Evolutionary conservation across 2,329 filamentous ascomycete species (phyloP).

Genomic region (Curvularia eragrostidis): DNA sequence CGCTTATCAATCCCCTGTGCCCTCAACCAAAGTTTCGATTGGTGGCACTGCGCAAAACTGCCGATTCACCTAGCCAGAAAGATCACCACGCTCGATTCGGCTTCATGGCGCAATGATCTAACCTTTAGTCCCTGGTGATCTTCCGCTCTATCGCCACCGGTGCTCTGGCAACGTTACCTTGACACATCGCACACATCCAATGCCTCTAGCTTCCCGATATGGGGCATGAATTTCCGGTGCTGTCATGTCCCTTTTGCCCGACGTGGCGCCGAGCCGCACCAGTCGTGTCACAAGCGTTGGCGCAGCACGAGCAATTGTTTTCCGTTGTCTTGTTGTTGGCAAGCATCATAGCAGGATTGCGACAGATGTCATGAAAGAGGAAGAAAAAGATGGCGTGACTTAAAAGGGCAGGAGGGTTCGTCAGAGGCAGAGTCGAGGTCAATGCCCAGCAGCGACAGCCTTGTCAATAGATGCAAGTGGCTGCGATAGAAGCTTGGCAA

Average conservation of each 20-base stretch:
- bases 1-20: constrained; percentile 3
- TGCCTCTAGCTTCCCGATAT: neutral
- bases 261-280: constrained; percentile 14
- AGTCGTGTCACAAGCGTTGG: neutral
- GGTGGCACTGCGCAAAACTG: constrained; percentile 11
- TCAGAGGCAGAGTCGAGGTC: neutral
- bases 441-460: neutral
- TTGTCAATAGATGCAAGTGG: neutral
- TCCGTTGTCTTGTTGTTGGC: neutral
- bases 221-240: constrained; percentile 5
- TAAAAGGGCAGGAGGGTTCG: constrained; percentile 1
- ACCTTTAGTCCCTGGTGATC: constrained; percentile 8
- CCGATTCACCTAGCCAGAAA: constrained; percentile 2
- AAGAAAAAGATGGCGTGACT: neutral
- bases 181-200: constrained; percentile 8
- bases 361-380: neutral
- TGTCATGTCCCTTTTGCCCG: constrained; percentile 4
- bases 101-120: constrained; percentile 12
- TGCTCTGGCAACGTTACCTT: constrained; percentile 1
- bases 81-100: constrained; percentile 6
- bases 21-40: constrained; percentile 6
- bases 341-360: neutral
- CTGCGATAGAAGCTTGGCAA: constrained; percentile 1
- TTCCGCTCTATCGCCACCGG: constrained; percentile 8
- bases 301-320: neutral